Base-by-base conservation (phyloP, 768 basidiomycete species). In the Boletus vinaceobasis region DNA sequence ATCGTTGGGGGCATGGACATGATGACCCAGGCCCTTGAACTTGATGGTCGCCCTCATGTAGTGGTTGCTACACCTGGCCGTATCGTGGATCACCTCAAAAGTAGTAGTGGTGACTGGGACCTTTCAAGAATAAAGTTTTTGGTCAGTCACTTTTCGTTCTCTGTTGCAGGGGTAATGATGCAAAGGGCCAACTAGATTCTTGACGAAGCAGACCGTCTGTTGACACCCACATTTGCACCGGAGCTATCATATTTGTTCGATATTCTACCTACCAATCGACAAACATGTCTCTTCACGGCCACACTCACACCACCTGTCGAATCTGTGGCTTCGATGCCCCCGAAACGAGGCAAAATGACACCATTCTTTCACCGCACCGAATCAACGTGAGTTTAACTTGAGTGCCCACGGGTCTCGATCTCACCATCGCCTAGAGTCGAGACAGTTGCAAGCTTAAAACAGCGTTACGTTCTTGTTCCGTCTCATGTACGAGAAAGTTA, bases 1-100 rank as follows among this genome's bases (percentile, higher is more conserved):
- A 76, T 98, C 32, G 94, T 98, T 2, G 97, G 97, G 17, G 97
- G 97, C 6, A 96, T 99, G 93, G 97, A 99, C 64, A 96, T 96
- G 87, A 93, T 97, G 78, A 69, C 84, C 1, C 97, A 99, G 68
- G 92, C 96, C 0, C 75, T 91, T 17, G 93, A 95, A 64, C 82
- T 99, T 14, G 78, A 80, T 3, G 83, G 85, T 59, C 82, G 89
- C 39, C 97, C 97, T 0, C 97, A 98, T 68, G 80, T 99, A 36
- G 86, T 98, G 23, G 85, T 99, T 43, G 97, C 95, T 8, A 99
- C 97, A 0, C 97, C 97, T 4, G 97, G 97, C 2, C 83, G 97
- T 19, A 84, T 99, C 21, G 91, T 94, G 4, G 97, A 99, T 71
- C 86, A 93, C 62, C 70, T 99, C 43, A 79, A 81, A 58, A 94